Evolutionary conservation across 805 yeast species (phyloP).

Genomic region (Ogataea polymorpha): DNA sequence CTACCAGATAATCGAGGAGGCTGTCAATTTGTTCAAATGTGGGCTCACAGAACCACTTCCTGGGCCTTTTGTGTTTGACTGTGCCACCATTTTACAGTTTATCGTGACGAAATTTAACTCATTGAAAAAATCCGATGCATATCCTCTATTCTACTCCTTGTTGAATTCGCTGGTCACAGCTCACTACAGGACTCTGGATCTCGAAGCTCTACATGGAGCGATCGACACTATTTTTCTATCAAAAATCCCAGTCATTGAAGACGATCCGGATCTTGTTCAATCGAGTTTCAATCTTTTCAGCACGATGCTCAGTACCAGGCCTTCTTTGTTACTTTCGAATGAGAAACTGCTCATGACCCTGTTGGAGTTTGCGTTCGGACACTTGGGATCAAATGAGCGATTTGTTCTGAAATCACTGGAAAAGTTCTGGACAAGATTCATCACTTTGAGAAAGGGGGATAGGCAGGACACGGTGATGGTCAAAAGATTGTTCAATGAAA

Average conservation of each 20-base stretch:
- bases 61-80: conserved; percentile 63
- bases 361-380: conserved; percentile 36
- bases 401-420: conserved; percentile 51
- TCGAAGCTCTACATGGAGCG: conserved; percentile 35
- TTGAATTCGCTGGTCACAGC: conserved; percentile 43
- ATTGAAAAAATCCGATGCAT: conserved; percentile 30
- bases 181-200: conserved; percentile 32
- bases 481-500: conserved; percentile 25
- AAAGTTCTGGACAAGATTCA: conserved; percentile 52
- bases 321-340: conserved; percentile 42
- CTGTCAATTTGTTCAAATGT: conserved; percentile 57
- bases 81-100: conserved; percentile 40
- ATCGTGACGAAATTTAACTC: conserved; percentile 33
- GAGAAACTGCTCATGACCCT: conserved; percentile 20
- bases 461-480: conserved; percentile 36
- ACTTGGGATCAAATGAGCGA: conserved; percentile 48
- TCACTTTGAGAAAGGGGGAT: conserved; percentile 43
- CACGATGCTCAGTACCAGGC: conserved; percentile 46
- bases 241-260: conserved; percentile 34
- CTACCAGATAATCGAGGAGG: conserved; percentile 55
- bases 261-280: conserved; percentile 61
- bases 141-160: conserved; percentile 44
- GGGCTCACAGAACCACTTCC: conserved; percentile 62
- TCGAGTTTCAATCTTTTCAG: conserved; percentile 49
- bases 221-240: conserved; percentile 38